Evolutionary conservation across 371 early-diverging fungal species (phyloP).

Genomic region (Rhizomucor pusillus): DNA sequence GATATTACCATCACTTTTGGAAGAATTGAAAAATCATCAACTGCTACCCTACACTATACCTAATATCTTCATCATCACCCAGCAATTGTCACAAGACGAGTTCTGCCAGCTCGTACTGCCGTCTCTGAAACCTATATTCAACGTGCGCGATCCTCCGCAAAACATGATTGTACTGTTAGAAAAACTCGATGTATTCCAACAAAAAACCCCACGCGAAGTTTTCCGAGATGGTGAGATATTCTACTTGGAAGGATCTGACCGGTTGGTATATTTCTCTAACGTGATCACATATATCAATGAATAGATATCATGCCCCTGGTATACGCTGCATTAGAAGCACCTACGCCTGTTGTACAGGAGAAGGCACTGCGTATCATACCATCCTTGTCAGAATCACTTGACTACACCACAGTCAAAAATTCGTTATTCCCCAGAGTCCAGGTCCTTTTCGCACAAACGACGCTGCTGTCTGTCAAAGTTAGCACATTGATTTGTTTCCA

Average conservation of each 20-base stretch:
- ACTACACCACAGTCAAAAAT: constrained; percentile 69
- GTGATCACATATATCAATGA: too few relatives aligned
- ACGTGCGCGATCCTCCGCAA: constrained; percentile 60
- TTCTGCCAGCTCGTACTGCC: constrained; percentile 65
- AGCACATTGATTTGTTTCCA: constrained; percentile 76
- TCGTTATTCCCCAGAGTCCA: constrained; percentile 73
- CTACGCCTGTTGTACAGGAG: constrained; percentile 70
- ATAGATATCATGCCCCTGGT: constrained; percentile 75
- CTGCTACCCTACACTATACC: constrained; percentile 75
- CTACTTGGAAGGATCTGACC: too few relatives aligned
- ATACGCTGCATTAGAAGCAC: constrained; percentile 65
- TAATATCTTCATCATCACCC: constrained; percentile 66
- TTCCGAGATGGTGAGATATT: constrained; percentile 57
- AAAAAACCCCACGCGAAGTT: constrained; percentile 57
- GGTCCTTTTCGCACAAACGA: constrained; percentile 68
- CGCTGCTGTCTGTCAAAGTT: constrained; percentile 70
- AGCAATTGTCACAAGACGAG: constrained; percentile 60
- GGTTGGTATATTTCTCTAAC: not conserved
- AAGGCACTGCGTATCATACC: constrained; percentile 74
- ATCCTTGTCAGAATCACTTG: constrained; percentile 56
- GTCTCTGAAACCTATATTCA: constrained; percentile 62
- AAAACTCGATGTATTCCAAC: constrained; percentile 57
- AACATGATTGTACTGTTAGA: constrained; percentile 66
- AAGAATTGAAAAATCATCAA: constrained; percentile 71
- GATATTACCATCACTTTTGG: constrained; percentile 72